Percentiles rank a stretch among this genome's conserved stretches.
Evolutionary conservation across 768 basidiomycete species (phyloP).

Genomic region (Lactarius sanguifluus): DNA sequence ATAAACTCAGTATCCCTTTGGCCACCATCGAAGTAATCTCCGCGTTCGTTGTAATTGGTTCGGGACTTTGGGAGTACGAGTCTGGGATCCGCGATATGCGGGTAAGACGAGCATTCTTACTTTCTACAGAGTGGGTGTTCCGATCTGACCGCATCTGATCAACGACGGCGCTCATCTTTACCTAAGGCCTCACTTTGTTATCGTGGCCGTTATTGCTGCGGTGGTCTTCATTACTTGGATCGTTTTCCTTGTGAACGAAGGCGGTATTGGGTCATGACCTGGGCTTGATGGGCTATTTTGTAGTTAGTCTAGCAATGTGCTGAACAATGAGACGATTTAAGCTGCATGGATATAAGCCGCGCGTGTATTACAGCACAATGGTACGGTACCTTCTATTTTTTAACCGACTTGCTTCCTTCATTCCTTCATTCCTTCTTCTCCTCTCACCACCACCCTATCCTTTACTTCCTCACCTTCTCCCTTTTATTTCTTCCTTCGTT

Average conservation of each 20-base stretch:
- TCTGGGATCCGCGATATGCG: conserved; percentile 56
- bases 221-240: conserved; percentile 17
- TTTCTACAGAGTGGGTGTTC: conserved; percentile 52
- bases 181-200: conserved; percentile 34
- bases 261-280: conserved; percentile 10
- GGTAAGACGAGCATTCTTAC: conserved; percentile 58
- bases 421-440: not conserved
- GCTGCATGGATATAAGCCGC: not conserved
- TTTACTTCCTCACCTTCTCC: not conserved
- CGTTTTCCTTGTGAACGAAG: conserved; percentile 10
- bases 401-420: conserved; percentile 1
- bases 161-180: conserved; percentile 1
- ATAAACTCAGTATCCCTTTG: conserved; percentile 44
- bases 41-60: conserved; percentile 52
- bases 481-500: not conserved
- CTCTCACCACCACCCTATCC: not conserved
- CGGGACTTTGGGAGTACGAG: conserved; percentile 67
- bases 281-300: not conserved
- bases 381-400: not conserved
- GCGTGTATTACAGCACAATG: not conserved
- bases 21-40: conserved; percentile 54
- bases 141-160: conserved; percentile 9
- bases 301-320: not conserved
- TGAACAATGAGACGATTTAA: too few species aligned
- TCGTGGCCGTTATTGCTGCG: conserved; percentile 30